phyloP scores from a whole-genome alignment of 768 basidiomycete species.

The Naganishia onofrii region DNA sequence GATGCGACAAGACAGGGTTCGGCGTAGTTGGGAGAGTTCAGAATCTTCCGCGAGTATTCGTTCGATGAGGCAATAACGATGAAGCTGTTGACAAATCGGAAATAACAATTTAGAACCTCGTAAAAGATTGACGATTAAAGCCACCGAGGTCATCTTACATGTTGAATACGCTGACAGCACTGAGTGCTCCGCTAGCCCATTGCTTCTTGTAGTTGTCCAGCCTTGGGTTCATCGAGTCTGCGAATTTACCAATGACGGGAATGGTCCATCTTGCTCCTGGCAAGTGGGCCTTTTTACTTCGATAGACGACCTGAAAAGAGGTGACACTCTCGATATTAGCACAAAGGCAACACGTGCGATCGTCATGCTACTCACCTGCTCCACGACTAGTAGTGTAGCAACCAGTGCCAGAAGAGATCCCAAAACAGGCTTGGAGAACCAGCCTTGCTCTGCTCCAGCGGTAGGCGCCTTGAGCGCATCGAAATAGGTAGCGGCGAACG shows the following conservation, averaged over 20 bases:
- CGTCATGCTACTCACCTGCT: conserved; percentile 58
- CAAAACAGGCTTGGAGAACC: conserved; percentile 19
- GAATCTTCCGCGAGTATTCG: conserved; percentile 86
- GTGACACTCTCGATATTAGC: not conserved
- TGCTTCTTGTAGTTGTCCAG: conserved; percentile 88
- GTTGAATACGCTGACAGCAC: conserved; percentile 92
- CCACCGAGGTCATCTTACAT: conserved; percentile 62
- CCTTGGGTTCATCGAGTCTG: conserved; percentile 84
- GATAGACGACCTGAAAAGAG: conserved; percentile 64
- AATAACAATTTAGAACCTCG: too few relatives aligned
- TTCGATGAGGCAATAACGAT: conserved; percentile 97
- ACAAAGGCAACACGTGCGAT: not conserved
- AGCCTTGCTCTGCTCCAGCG: not conserved
- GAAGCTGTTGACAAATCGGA: conserved; percentile 63
- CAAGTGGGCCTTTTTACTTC: conserved; percentile 80
- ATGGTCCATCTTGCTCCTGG: conserved; percentile 91
- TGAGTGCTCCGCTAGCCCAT: conserved; percentile 85
- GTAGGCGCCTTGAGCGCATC: not conserved
- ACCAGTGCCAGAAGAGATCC: conserved; percentile 59
- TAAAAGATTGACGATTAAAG: not conserved
- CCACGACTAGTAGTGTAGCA: conserved; percentile 71
- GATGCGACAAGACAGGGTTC: conserved; percentile 93
- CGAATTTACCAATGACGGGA: conserved; percentile 95
- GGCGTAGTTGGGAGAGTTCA: conserved; percentile 87
- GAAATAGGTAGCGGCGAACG: not conserved